Evolutionary conservation across 2,329 filamentous ascomycete species (phyloP).

Genomic region (Alternaria ventricosa): DNA sequence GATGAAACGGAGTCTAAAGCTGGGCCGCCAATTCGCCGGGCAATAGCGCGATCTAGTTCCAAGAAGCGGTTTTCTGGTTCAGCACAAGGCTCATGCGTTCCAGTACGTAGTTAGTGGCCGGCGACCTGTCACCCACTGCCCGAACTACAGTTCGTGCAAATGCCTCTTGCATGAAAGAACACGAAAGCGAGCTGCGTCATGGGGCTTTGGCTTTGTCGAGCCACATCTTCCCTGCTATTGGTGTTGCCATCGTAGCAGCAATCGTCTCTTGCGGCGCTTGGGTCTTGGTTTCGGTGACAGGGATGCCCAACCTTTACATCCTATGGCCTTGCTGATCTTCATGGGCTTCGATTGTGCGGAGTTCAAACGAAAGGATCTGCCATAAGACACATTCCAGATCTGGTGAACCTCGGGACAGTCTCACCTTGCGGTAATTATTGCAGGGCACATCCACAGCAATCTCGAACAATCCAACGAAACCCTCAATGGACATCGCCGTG

Average conservation of each 20-base stretch:
- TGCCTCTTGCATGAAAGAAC: neutral
- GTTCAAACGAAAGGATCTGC: neutral
- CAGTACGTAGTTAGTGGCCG: neutral
- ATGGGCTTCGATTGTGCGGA: neutral
- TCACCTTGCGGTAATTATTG: neutral
- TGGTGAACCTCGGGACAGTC: neutral
- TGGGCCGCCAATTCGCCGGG: slow-evolving; percentile 14
- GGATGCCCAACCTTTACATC: neutral
- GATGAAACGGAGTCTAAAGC: slow-evolving; percentile 25
- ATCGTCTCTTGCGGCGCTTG: neutral
- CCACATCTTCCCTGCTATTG: slow-evolving; percentile 5
- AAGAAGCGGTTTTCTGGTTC: slow-evolving; percentile 1
- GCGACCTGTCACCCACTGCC: slow-evolving; percentile 10
- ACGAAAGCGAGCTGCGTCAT: slow-evolving; percentile 6
- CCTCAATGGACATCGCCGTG: slow-evolving; percentile 2
- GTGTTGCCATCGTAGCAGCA: neutral
- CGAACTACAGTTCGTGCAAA: slow-evolving; percentile 1
- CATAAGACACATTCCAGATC: neutral
- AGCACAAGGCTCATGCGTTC: slow-evolving; percentile 1
- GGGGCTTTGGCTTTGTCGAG: neutral
- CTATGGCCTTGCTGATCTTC: neutral
- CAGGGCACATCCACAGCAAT: neutral
- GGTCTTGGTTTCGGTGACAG: neutral
- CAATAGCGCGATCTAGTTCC: slow-evolving; percentile 13
- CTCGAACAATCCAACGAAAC: neutral